phyloP scores from a whole-genome alignment of 306 rosid genomes.

The Astragalus glycyphyllos region DNA sequence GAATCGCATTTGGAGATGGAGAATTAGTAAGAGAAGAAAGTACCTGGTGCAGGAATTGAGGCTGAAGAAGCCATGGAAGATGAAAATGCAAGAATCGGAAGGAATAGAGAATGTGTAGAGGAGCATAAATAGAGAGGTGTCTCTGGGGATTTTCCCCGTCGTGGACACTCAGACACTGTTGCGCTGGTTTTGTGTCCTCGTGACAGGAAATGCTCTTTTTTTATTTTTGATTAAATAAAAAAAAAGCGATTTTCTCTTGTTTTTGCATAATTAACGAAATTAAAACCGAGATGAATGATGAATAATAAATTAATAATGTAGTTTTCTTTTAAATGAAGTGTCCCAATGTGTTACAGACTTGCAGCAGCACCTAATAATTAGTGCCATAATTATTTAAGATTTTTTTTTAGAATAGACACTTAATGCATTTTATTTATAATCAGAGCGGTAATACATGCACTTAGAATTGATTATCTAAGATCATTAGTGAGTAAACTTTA shows the following conservation, averaged over 20 bases:
- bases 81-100: conserved; percentile 31
- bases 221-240: background rate
- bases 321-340: no score
- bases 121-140: conserved; percentile 16
- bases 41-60: conserved; percentile 81
- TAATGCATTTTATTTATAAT: no score
- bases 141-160: background rate
- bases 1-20: conserved; percentile 25
- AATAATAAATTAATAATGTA: no score
- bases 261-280: background rate
- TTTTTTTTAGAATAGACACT: no score
- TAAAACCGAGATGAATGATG: background rate
- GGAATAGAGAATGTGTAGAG: background rate
- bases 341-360: no score
- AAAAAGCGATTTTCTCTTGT: background rate
- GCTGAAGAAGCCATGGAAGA: conserved; percentile 69
- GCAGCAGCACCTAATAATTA: no score
- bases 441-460: no score
- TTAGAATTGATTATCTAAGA: no score
- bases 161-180: conserved; percentile 17
- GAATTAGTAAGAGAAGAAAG: background rate
- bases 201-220: background rate
- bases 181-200: conserved; percentile 43
- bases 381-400: no score
- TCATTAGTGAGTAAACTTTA: no score